phyloP scores from a whole-genome alignment of 202 grass and related monocot genomes.

The Cymbopogon flexuosus region DNA sequence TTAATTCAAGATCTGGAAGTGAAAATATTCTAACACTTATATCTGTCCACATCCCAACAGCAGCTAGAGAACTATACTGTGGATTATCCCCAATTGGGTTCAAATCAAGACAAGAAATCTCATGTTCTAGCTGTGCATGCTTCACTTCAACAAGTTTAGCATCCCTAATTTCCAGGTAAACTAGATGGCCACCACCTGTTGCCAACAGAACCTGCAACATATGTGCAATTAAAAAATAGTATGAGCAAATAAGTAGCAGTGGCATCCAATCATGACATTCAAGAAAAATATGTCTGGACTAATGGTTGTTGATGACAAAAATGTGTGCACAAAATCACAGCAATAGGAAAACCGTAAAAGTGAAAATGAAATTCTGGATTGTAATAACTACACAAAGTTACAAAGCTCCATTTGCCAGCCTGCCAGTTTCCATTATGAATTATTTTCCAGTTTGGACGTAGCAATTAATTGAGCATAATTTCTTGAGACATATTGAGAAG shows the following conservation, averaged over 20 bases:
- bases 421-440: not conserved
- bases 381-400: not conserved
- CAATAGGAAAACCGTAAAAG: not conserved
- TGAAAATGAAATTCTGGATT: not conserved
- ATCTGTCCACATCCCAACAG: conserved; percentile 97
- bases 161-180: conserved; percentile 86
- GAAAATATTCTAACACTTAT: conserved; percentile 95
- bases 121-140: conserved; percentile 82
- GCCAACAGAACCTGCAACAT: conserved; percentile 66
- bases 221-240: too few relatives aligned
- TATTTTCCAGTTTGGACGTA: not conserved
- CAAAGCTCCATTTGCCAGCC: not conserved
- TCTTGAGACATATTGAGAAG: not conserved
- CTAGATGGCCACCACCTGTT: conserved; percentile 91
- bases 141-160: conserved; percentile 77
- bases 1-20: conserved; percentile 74
- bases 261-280: conserved; percentile 7
- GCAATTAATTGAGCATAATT: not conserved
- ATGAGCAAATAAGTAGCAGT: conserved; percentile 10
- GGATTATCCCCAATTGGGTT: conserved; percentile 72
- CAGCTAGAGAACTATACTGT: conserved; percentile 76
- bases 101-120: conserved; percentile 94
- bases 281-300: not conserved
- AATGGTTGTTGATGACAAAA: not conserved
- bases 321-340: not conserved